These are phyloP conservation scores for Magnolia kwangsiensis DNA, from an alignment of 164 flowering plant species.

Conservation along the genomic window DNA sequence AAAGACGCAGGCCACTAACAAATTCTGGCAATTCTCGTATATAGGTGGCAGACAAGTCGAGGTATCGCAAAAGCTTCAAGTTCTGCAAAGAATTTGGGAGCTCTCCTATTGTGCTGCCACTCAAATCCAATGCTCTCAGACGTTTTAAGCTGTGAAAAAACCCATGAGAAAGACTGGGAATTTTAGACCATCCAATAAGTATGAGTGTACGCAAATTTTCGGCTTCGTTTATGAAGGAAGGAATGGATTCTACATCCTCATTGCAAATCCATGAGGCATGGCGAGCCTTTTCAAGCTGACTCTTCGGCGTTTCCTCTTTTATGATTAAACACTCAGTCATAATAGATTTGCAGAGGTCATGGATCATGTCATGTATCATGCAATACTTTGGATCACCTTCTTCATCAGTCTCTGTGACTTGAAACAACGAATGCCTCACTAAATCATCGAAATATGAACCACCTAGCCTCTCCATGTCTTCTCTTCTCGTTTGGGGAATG, in stretches of 20 bases:
- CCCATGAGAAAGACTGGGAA: constrained; percentile 8
- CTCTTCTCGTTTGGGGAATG: not conserved
- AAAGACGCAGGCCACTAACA: not conserved
- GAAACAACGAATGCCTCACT: not conserved
- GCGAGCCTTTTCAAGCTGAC: not conserved
- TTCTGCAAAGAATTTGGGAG: not conserved
- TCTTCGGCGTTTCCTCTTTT: not conserved
- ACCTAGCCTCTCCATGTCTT: not conserved
- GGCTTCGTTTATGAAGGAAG: not conserved
- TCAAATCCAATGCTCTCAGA: not conserved
- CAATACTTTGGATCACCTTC: not conserved
- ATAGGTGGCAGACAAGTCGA: not conserved
- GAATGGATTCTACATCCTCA: constrained; percentile 6
- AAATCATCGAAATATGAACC: not conserved
- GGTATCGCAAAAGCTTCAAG: constrained; percentile 6
- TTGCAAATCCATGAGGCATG: not conserved
- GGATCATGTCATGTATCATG: constrained; percentile 14
- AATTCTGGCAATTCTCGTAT: not conserved
- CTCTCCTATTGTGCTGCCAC: too few relatives aligned
- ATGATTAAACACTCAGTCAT: not conserved
- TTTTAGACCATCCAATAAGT: not conserved
- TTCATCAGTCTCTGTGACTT: too few relatives aligned
- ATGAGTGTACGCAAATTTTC: constrained; percentile 1
- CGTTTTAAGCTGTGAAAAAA: constrained; percentile 10
- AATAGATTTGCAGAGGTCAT: constrained; percentile 2